phyloP scores from a whole-genome alignment of 805 yeast genomes.

The Debaryomyces hansenii region DNA sequence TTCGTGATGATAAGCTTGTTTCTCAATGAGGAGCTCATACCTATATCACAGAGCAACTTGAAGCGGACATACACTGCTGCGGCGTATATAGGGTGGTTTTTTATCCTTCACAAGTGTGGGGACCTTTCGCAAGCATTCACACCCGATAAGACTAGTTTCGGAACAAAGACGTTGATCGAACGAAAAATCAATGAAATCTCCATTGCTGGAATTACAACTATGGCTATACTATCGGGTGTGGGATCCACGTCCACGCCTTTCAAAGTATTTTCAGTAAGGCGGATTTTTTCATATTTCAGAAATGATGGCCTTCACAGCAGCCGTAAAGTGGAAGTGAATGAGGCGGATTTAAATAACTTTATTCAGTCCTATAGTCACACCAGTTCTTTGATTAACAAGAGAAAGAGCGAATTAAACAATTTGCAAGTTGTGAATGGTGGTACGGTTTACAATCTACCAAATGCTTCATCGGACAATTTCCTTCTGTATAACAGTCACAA shows the following conservation, averaged over 20 bases:
- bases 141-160: conserved; percentile 15
- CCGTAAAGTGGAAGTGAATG: conserved; percentile 16
- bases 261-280: conserved; percentile 16
- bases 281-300: conserved; percentile 1
- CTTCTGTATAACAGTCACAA: conserved; percentile 7
- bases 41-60: conserved; percentile 7
- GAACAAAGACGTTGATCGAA: conserved; percentile 31
- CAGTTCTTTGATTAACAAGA: conserved; percentile 28
- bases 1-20: conserved; percentile 32
- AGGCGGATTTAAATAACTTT: conserved; percentile 30
- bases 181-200: conserved; percentile 46
- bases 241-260: conserved; percentile 51
- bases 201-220: conserved; percentile 49
- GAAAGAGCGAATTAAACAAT: conserved; percentile 31
- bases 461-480: conserved; percentile 9
- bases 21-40: conserved; percentile 26
- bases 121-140: conserved; percentile 25
- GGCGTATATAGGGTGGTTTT: conserved; percentile 31
- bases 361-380: conserved; percentile 45
- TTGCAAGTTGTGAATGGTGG: conserved; percentile 21
- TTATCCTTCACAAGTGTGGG: conserved; percentile 33
- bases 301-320: not conserved
- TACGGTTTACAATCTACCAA: conserved; percentile 22
- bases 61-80: conserved; percentile 3
- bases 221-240: conserved; percentile 52